These are phyloP conservation scores for Plantago coronopus DNA, from an alignment of 305 asterid genomes.

Conservation along the genomic window DNA sequence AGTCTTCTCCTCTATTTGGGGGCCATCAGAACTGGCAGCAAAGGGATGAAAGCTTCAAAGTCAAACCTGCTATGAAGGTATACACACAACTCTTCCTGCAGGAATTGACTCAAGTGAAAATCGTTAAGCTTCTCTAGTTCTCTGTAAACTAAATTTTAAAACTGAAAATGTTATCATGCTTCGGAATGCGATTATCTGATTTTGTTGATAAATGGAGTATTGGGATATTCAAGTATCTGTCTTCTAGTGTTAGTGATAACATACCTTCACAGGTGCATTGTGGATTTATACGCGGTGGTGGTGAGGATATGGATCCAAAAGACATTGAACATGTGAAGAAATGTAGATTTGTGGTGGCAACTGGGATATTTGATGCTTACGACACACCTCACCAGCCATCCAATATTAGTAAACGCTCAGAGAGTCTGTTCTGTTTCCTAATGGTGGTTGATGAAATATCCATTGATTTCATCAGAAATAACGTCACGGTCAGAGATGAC, in stretches of 20 bases:
- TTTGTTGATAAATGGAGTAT: no score
- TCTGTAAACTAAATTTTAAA: neutral
- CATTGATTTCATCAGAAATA: slow-evolving; percentile 59
- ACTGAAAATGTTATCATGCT: neutral
- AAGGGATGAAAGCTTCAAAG: slow-evolving; percentile 75
- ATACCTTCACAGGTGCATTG: slow-evolving; percentile 67
- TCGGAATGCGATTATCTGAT: neutral
- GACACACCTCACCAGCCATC: slow-evolving; percentile 91
- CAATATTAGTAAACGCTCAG: slow-evolving; percentile 66
- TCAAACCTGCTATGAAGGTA: slow-evolving; percentile 83
- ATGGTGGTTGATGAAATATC: slow-evolving; percentile 94
- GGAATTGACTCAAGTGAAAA: no score
- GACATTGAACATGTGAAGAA: slow-evolving; percentile 64
- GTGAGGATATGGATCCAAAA: slow-evolving; percentile 73
- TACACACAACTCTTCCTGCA: slow-evolving; percentile 4
- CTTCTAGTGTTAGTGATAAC: neutral
- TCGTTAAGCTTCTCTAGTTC: neutral
- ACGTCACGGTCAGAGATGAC: slow-evolving; percentile 67
- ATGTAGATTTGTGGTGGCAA: slow-evolving; percentile 84
- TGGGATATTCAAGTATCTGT: neutral
- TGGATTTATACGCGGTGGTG: slow-evolving; percentile 86
- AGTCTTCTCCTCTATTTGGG: slow-evolving; percentile 73
- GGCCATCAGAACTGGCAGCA: slow-evolving; percentile 82
- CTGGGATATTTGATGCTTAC: slow-evolving; percentile 94
- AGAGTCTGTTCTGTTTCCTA: slow-evolving; percentile 75